Conservation (phyloP, 352 stramenopile genomes). For the Globisporangium megalacanthum region DNA sequence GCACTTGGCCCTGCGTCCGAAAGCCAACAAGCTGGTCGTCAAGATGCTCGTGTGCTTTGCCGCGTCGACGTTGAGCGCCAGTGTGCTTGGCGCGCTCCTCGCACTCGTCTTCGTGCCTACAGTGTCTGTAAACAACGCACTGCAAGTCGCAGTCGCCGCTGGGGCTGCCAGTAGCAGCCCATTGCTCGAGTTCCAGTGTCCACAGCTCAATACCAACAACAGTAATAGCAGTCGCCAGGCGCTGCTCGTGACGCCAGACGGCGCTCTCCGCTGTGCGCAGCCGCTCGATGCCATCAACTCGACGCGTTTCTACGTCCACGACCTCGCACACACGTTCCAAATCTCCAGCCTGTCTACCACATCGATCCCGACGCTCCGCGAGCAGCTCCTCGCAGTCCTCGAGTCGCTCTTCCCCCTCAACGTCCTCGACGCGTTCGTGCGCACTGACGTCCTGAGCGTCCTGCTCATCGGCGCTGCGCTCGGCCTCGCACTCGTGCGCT, state of each 20-base stretch:
- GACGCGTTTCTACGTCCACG: conserved; percentile 44
- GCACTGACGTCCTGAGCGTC: conserved; percentile 32
- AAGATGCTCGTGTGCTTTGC: conserved; percentile 31
- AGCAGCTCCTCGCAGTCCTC: conserved; percentile 23
- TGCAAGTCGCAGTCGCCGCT: conserved; percentile 17
- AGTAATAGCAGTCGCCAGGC: not conserved
- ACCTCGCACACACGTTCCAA: conserved; percentile 27
- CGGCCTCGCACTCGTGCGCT: conserved; percentile 24
- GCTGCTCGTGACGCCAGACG: conserved; percentile 32
- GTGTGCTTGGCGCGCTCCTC: conserved; percentile 40
- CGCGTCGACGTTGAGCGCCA: conserved; percentile 33
- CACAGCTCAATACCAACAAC: not conserved
- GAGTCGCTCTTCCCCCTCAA: conserved; percentile 30
- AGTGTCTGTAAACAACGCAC: conserved; percentile 18
- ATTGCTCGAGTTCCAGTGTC: conserved; percentile 19
- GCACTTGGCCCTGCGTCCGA: conserved; percentile 37
- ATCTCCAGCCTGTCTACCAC: conserved; percentile 4
- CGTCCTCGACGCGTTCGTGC: conserved; percentile 19
- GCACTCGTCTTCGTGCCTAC: conserved; percentile 29
- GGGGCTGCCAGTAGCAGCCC: conserved; percentile 9
- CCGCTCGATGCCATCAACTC: conserved; percentile 19
- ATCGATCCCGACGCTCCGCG: conserved; percentile 19
- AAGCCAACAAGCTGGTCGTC: conserved; percentile 23
- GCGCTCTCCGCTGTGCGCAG: conserved; percentile 24
- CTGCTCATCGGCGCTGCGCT: conserved; percentile 26